Percentiles rank a stretch among this genome's conserved stretches.
These are phyloP conservation scores for Lenwebbia sp. DNA, from an alignment of 345 rosid genomes.

Conservation along the genomic window DNA sequence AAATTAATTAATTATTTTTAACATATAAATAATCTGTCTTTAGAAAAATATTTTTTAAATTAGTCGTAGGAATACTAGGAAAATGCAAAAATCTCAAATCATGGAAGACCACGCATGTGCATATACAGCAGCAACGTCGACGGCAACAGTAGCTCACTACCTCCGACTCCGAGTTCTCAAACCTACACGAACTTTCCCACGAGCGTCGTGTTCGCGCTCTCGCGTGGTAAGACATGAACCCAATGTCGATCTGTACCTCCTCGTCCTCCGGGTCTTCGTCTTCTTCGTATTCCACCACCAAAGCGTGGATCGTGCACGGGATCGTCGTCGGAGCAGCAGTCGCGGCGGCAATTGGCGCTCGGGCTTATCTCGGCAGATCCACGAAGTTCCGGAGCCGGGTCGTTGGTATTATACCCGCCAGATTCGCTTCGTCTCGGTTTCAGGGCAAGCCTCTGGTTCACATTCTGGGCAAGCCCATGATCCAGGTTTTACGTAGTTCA, in stretches of 20 bases:
- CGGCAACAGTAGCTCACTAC: not conserved
- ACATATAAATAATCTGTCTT: no score
- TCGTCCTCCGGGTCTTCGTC: conserved; percentile 21
- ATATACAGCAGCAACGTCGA: not conserved
- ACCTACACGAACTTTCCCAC: not conserved
- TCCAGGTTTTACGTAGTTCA: conserved; percentile 39
- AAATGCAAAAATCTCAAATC: not conserved
- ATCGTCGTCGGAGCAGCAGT: conserved; percentile 62
- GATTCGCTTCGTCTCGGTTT: conserved; percentile 86
- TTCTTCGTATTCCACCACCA: conserved; percentile 26
- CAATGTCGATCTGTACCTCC: conserved; percentile 20
- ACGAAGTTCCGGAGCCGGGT: conserved; percentile 66
- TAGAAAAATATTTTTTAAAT: no score
- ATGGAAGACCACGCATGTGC: not conserved
- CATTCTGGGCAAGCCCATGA: conserved; percentile 97
- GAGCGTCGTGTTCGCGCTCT: not conserved
- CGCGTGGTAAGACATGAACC: not conserved
- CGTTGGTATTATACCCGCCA: conserved; percentile 91
- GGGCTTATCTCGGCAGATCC: conserved; percentile 43
- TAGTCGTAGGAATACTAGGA: no score
- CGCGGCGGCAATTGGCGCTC: conserved; percentile 58
- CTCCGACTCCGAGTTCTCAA: not conserved
- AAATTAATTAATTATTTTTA: no score
- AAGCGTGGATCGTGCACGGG: conserved; percentile 60
- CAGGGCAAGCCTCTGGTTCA: conserved; percentile 81